Evolutionary conservation across 129 eudicot species (phyloP).

Genomic region (Scalesia atractyloides): DNA sequence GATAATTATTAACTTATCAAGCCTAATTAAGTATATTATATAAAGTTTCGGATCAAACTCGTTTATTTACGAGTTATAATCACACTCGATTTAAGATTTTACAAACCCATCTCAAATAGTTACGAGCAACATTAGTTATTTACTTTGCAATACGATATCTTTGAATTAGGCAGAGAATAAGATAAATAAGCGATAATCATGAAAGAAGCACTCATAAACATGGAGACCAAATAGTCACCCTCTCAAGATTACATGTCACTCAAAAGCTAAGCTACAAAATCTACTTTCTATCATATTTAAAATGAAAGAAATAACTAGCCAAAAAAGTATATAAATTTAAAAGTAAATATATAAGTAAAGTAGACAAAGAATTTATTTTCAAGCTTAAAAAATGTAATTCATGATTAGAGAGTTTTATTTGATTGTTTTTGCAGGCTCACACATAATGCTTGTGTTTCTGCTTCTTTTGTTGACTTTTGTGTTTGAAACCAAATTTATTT

Average conservation of each 20-base stretch:
- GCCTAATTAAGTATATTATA: no score
- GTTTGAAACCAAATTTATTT: not conserved
- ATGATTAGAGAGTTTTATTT: slow-evolving; percentile 15
- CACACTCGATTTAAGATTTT: no score
- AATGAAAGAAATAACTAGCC: slow-evolving; percentile 20
- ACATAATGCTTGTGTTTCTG: slow-evolving; percentile 24
- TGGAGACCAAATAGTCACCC: slow-evolving; percentile 54
- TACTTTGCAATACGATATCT: not conserved
- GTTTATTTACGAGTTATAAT: not conserved
- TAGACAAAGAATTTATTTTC: slow-evolving; percentile 15
- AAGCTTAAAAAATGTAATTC: slow-evolving; percentile 8
- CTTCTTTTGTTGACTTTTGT: slow-evolving; percentile 29
- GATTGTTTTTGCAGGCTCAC: slow-evolving; percentile 34
- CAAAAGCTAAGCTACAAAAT: slow-evolving; percentile 79
- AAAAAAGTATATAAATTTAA: slow-evolving; percentile 32
- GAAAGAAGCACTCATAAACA: slow-evolving; percentile 51
- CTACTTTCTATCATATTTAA: slow-evolving; percentile 55
- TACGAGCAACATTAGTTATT: not conserved
- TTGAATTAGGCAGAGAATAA: not conserved
- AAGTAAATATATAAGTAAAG: slow-evolving; percentile 14
- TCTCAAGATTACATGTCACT: slow-evolving; percentile 62
- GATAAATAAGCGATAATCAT: slow-evolving; percentile 27
- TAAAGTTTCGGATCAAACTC: no score
- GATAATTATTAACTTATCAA: no score
- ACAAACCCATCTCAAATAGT: not conserved